Base-by-base conservation (phyloP, 768 basidiomycete species). In the Tephrocybe sp. region DNA sequence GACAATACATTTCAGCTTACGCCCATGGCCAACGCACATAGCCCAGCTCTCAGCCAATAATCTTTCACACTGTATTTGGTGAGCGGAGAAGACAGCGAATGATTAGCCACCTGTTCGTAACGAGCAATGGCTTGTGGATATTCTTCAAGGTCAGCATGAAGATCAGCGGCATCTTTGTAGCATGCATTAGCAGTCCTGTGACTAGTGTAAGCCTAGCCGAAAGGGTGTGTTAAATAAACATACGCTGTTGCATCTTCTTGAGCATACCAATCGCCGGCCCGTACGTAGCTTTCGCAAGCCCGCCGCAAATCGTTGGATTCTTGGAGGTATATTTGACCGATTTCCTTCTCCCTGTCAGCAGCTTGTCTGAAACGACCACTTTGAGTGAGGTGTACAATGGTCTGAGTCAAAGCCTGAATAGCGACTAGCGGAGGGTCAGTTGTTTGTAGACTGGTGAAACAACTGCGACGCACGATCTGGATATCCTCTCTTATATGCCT, bases 11-110 rank as follows among this genome's bases (percentile, higher is more conserved):
- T 16, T 17, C 6, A 12, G 71, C 88, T 59, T 69, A 96, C 96
- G 53, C 76, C 78, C 78, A 87, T 85, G 6, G 94, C 96, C 49
- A 98, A 74, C 13, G 89, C 89, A 65, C 97, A 98, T 17, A 99
- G 73, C 31, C 83, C 83, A 3, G 93, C 80, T 60, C 85, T 79
- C 32, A 98, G 75, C 92, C 94, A 98, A 63, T 96, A 96, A 59
- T 98, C 97, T 72, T 98, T 98, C 60, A 98, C 97, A 55, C 89
- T 93, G 72, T 98, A 99, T 68, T 93, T 94, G n/a, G 97, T 98
- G 60, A 98, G 71, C 8, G 86, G 74, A 16, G 89, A 92, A 0
- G 70, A 71, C 38, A 98, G 76, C 8, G 88, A 90, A 63, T 89
- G 85, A 55, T 87, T 78, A 4, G 93, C 96, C 39, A 98, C 95